Evolutionary conservation across 2,329 filamentous ascomycete genomes (phyloP).

Genomic region (Bipolaris victoriae): DNA sequence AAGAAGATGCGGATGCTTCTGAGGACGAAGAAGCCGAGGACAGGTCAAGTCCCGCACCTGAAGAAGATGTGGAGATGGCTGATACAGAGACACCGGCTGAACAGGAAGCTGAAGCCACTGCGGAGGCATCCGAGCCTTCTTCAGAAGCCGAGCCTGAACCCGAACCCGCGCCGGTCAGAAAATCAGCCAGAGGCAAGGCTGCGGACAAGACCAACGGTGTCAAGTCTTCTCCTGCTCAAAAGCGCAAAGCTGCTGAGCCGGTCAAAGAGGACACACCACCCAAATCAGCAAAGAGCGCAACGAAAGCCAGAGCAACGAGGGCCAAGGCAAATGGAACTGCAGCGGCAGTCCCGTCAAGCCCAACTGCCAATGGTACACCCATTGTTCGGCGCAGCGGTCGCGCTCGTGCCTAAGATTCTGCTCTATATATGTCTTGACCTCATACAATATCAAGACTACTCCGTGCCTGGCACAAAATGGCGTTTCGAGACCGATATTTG

Average conservation of each 20-base stretch:
- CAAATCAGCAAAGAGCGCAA: conserved; percentile 25
- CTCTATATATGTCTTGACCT: neutral
- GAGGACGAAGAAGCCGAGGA: conserved; percentile 24
- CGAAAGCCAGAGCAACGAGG: conserved; percentile 23
- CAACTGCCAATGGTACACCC: conserved; percentile 21
- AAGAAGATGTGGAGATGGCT: conserved; percentile 41
- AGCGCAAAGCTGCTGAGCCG: conserved; percentile 24
- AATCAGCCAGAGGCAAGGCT: conserved; percentile 20
- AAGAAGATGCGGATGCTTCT: conserved; percentile 24
- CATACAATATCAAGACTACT: neutral
- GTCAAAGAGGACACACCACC: conserved; percentile 20
- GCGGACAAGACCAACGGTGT: conserved; percentile 26
- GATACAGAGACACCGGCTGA: conserved; percentile 21
- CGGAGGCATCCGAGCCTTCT: conserved; percentile 23
- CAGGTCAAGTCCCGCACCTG: conserved; percentile 21
- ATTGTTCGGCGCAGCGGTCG: conserved; percentile 31
- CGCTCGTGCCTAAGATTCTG: conserved; percentile 16
- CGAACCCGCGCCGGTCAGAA: conserved; percentile 27
- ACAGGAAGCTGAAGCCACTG: conserved; percentile 16
- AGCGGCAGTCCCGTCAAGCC: conserved; percentile 18
- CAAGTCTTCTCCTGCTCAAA: conserved; percentile 27
- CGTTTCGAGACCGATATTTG: neutral
- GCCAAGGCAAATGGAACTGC: conserved; percentile 22
- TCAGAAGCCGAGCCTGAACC: conserved; percentile 21
- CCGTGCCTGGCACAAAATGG: neutral